Evolutionary conservation across 2,329 filamentous ascomycete genomes (phyloP), one percentile per base, ranked within the genome.

Genomic region (Alternaria incomplexa): DNA sequence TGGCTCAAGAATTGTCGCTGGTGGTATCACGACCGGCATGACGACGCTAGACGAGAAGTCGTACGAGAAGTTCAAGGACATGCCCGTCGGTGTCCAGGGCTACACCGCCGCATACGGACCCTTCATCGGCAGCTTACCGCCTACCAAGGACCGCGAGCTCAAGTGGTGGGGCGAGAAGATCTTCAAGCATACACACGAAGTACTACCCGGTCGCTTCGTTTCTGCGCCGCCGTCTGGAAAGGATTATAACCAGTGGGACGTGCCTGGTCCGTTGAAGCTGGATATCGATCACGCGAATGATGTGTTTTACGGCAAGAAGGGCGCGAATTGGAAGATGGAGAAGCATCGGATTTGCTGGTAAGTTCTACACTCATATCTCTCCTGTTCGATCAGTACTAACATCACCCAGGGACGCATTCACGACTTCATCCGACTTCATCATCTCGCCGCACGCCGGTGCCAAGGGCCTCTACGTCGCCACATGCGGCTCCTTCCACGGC

Each of bases 311-410:
- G 89, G 88, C 9, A 82, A 84, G 52, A 84, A 85, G 20, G 84
- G 85, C 30, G 83, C 81, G 12, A 73, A 79, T 46, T 90, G 86
- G 87, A 84, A 86, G 65, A 84, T 89, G 77, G 85, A 85, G 59
- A 87, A 89, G 71, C 85, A 89, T 71, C 84, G 89, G 6, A 87
- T 91, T 62, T 91, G 89, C 83, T 91, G 89, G 89, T 90, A 76
- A 76, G 72, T 56, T 13, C 32, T 2, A 57, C 43, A 6, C 15
- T 22, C 12, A 9, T 3, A 0, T 5, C 5, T 3, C 11, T 5
- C 2, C 4, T 44, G 1, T 4, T 12, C 10, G 5, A 15, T 10
- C 7, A 28, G 6, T 54, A 52, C 59, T 68, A 61, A 71, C 25
- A 36, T n/a, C 4, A 6, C 17, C 3, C 58, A 90, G 89, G 89